Conservation (phyloP, 371 early-diverging fungal genomes). For the Dichotomocladium elegans region DNA sequence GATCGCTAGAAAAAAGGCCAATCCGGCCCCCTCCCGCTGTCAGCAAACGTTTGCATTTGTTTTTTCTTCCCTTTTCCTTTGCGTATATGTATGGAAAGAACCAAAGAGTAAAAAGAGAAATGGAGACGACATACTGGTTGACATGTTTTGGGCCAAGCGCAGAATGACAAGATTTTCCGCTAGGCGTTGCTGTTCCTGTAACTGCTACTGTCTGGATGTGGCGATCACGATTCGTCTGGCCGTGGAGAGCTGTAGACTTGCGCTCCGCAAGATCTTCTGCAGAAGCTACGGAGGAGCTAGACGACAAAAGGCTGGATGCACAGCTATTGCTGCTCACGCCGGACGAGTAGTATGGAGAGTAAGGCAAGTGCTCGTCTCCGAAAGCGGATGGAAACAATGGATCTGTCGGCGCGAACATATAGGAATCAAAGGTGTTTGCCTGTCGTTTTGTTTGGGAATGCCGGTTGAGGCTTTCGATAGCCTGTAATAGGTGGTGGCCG, state of each 20-base stretch:
- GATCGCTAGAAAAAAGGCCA: slow-evolving; percentile 38
- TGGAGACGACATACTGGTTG: slow-evolving; percentile 1
- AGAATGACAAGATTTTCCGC: too few relatives aligned
- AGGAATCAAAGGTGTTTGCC: neutral
- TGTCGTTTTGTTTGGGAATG: too few relatives aligned
- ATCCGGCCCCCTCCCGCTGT: too few relatives aligned
- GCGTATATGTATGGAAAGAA: neutral
- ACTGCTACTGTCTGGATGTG: too few relatives aligned
- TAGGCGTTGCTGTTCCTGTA: too few relatives aligned
- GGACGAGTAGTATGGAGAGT: neutral
- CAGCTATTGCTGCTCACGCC: slow-evolving; percentile 1
- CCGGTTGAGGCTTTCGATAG: neutral
- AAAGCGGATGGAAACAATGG: neutral
- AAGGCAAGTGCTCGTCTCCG: slow-evolving; percentile 6
- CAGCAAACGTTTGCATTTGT: too few relatives aligned
- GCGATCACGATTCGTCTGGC: too few relatives aligned
- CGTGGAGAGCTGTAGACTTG: too few relatives aligned
- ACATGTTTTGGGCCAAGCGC: too few relatives aligned
- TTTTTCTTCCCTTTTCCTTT: neutral
- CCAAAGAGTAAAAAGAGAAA: neutral
- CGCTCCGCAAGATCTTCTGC: too few relatives aligned
- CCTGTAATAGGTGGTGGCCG: neutral
- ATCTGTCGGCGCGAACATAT: too few relatives aligned
- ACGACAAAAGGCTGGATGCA: neutral
- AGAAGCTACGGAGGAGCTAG: neutral